Conservation (phyloP, 2,329 filamentous ascomycete species). For the Podosphaera fusca region DNA sequence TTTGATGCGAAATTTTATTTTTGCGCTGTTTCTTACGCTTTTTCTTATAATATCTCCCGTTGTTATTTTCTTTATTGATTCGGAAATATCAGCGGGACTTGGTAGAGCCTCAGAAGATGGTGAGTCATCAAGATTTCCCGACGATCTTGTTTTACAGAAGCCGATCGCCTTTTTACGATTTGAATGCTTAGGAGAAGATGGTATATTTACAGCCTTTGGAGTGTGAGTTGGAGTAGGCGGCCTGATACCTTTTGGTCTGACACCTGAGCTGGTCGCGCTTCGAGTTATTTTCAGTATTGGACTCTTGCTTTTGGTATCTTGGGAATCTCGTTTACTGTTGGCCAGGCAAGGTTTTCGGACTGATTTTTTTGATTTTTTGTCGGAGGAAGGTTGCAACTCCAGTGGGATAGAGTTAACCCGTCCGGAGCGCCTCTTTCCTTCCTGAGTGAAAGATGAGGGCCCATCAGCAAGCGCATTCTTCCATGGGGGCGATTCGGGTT, state of each 20-base stretch:
- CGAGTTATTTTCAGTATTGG: background rate
- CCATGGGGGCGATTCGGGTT: conserved; percentile 70
- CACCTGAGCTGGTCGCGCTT: background rate
- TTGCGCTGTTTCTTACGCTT: conserved; percentile 16
- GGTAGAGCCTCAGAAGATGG: background rate
- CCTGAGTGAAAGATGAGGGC: conserved; percentile 61
- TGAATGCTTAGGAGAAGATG: background rate
- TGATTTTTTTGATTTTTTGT: conserved; percentile 29
- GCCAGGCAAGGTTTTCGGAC: conserved; percentile 16
- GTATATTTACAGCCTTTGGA: background rate
- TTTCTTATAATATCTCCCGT: conserved; percentile 6
- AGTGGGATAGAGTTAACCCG: conserved; percentile 34
- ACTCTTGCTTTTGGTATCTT: conserved; percentile 5
- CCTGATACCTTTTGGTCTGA: conserved; percentile 4
- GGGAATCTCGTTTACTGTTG: conserved; percentile 10
- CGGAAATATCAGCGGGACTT: background rate
- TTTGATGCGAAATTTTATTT: conserved; percentile 27
- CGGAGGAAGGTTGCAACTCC: conserved; percentile 26
- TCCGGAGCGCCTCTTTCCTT: conserved; percentile 45
- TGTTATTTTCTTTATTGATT: conserved; percentile 1
- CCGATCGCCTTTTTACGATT: background rate
- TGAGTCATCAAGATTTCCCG: no score
- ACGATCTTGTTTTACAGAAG: background rate
- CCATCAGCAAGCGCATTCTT: conserved; percentile 68
- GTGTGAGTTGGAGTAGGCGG: background rate